Base-by-base conservation (phyloP, 306 rosid species). In the Herpetospermum pedunculosum region DNA sequence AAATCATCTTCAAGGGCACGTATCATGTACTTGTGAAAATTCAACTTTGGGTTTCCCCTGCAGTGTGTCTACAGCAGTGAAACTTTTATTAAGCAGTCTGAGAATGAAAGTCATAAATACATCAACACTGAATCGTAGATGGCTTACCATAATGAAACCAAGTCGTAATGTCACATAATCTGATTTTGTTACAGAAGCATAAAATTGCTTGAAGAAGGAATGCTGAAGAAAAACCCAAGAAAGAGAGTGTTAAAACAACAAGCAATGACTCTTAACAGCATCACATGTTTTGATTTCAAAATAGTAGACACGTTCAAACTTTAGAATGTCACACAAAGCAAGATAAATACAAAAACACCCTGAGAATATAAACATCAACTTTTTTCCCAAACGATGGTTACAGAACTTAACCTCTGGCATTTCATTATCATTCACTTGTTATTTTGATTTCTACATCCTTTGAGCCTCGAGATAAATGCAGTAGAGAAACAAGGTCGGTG, bases 1-100 rank as follows among this genome's bases (percentile, higher is more conserved):
- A 93, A 91, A 79, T 93, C 98, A 79, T 87, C 97, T 87, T 93
- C 98, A 52, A 93, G 98, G 35, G 97, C 87, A 38, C 97, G 92
- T 29, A 91, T 85, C 98, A 93, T 91, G 85, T 91, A 93, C 60
- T 85, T 85, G 82, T 93, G 93, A 80, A 93, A 93, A 84, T 91
- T 72, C 83, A 93, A 93, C 85, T 91, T 88, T 5, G 75, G 96
- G 75, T 86, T 91, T 74, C 79, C 28, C 74, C 37, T 85, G 83
- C 98, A 91, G 80, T 91, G 98, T 47, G 90, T 85, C 98, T 94
- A 80, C 57, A 78, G 46, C 47, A 76, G 68, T 78, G 40, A 75
- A 38, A 37, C 16, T 25, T 54, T 67, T 32, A 26, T 75, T 41
- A 35, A 54, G 15, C 46, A 18, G 2, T 49, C 13, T 8, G 32